Conservation (phyloP, 108 stramenopile species). For the Chaetoceros muelleri region DNA sequence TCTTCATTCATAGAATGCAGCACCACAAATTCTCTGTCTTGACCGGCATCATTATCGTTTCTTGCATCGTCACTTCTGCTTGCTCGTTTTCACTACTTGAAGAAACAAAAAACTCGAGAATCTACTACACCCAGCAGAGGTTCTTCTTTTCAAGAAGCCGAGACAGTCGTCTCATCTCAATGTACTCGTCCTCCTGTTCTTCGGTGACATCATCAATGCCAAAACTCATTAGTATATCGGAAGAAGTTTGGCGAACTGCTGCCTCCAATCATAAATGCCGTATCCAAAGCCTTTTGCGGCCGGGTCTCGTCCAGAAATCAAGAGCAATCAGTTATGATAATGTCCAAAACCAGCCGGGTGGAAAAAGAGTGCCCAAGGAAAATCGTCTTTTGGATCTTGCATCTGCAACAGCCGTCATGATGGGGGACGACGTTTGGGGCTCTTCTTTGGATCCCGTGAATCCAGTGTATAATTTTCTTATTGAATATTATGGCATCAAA, state of each 20-base stretch:
- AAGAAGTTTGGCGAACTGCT: slow-evolving; percentile 27
- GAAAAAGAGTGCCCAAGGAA: neutral
- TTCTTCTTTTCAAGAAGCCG: too few relatives aligned
- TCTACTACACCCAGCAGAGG: too few relatives aligned
- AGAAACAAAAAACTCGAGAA: too few relatives aligned
- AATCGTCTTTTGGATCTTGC: neutral
- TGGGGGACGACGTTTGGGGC: slow-evolving; percentile 5
- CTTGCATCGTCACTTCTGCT: too few relatives aligned
- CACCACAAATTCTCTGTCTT: too few relatives aligned
- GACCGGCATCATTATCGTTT: too few relatives aligned
- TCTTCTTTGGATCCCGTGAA: slow-evolving; percentile 55
- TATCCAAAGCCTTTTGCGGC: slow-evolving; percentile 22
- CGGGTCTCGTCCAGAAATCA: slow-evolving; percentile 16
- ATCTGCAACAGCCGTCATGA: slow-evolving; percentile 2
- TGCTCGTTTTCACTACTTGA: too few relatives aligned
- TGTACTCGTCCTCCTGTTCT: too few relatives aligned
- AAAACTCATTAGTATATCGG: slow-evolving; percentile 14
- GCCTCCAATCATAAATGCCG: slow-evolving; percentile 18
- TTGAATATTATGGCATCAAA: slow-evolving; percentile 80
- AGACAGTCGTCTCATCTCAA: too few relatives aligned
- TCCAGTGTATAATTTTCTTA: slow-evolving; percentile 79
- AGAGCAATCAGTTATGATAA: neutral
- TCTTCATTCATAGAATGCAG: too few relatives aligned
- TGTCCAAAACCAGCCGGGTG: neutral
- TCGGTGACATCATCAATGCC: neutral